These are phyloP conservation scores for Aspergillus campestris DNA, from an alignment of 495 filamentous ascomycete species.

Conservation along the genomic window DNA sequence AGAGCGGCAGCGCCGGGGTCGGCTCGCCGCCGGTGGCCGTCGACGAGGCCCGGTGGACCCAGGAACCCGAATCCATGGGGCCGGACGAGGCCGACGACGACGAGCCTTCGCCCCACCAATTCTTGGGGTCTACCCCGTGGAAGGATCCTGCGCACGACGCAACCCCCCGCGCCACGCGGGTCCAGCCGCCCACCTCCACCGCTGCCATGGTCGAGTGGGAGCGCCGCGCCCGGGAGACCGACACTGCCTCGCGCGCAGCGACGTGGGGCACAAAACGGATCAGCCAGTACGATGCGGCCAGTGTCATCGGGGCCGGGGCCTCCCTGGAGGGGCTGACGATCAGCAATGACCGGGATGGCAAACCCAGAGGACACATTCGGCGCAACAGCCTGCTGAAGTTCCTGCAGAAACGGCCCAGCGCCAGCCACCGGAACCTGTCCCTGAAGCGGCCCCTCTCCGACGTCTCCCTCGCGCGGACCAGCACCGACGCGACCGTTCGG, in stretches of 20 bases:
- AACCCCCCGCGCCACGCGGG: conserved; percentile 21
- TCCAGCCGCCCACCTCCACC: conserved; percentile 37
- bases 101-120: conserved; percentile 20
- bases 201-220: conserved; percentile 40
- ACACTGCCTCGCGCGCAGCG: conserved; percentile 52
- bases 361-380: conserved; percentile 28
- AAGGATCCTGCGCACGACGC: conserved; percentile 28
- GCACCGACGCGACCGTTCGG: conserved; percentile 26
- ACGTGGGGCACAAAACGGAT: conserved; percentile 65
- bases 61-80: conserved; percentile 15
- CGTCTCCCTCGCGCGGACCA: conserved; percentile 22
- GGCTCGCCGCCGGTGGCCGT: conserved; percentile 26
- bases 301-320: conserved; percentile 43
- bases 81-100: conserved; percentile 12
- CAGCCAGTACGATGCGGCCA: conserved; percentile 54
- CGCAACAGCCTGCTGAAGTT: conserved; percentile 42
- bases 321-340: conserved; percentile 57
- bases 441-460: conserved; percentile 31
- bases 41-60: conserved; percentile 21
- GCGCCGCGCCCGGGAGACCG: conserved; percentile 33
- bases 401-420: conserved; percentile 36
- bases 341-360: conserved; percentile 38
- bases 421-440: background rate
- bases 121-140: conserved; percentile 35
- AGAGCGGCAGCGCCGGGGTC: conserved; percentile 12